Evolutionary conservation across 2,329 filamentous ascomycete species (phyloP).

Genomic region (Setomelanomma holmii): DNA sequence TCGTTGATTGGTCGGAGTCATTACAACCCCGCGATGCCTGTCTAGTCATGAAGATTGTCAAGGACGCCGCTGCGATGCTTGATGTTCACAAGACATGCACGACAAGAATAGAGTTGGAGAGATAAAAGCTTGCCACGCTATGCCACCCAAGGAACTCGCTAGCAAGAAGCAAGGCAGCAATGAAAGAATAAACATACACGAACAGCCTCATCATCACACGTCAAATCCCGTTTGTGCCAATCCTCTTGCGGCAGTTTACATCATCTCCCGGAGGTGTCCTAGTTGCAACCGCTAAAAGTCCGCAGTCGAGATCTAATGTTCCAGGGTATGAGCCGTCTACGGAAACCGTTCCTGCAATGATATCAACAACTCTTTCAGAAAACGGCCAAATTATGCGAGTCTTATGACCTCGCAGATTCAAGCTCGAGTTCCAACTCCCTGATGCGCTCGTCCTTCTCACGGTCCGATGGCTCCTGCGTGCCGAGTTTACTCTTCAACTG

Average conservation of each 20-base stretch:
- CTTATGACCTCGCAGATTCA: slow-evolving; percentile 49
- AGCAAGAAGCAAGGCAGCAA: slow-evolving; percentile 1
- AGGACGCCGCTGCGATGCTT: too few species aligned
- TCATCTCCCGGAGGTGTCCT: not conserved
- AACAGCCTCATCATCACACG: slow-evolving; percentile 9
- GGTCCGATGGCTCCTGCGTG: slow-evolving; percentile 34
- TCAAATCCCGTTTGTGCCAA: slow-evolving; percentile 1
- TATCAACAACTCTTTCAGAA: not conserved
- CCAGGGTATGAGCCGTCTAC: not conserved
- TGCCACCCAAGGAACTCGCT: not conserved
- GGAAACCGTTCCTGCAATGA: too few species aligned
- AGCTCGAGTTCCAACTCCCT: slow-evolving; percentile 50
- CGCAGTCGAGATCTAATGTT: not conserved
- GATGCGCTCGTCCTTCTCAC: slow-evolving; percentile 51
- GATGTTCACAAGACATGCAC: too few species aligned
- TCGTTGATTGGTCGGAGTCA: too few species aligned
- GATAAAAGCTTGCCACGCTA: slow-evolving; percentile 5
- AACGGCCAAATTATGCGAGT: not conserved
- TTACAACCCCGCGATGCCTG: too few species aligned
- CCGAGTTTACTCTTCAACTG: slow-evolving; percentile 78
- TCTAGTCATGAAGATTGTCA: too few species aligned
- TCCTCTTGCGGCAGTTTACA: too few species aligned
- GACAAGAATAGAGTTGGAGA: not conserved
- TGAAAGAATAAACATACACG: slow-evolving; percentile 2
- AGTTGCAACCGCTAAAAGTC: not conserved